Evolutionary conservation across 352 stramenopile genomes (phyloP), one percentile per base, ranked within the genome.

Genomic region (Phytophthora boehmeriae): DNA sequence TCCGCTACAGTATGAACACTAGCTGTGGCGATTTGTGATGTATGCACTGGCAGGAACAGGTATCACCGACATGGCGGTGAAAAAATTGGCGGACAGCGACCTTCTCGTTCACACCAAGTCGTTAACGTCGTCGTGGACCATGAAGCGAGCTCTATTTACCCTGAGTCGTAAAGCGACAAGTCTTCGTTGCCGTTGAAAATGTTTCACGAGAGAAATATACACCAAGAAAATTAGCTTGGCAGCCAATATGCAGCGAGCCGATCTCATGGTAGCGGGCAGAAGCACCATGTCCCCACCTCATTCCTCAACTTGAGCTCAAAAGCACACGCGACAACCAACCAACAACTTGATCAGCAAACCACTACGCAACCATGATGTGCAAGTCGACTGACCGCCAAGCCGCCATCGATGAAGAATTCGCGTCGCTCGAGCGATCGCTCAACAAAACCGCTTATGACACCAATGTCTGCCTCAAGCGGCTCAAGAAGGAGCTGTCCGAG

Each of bases 1-100:
- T 20, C 32, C n/a, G 13, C 32, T 20, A 51, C 43, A 14, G 16
- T 8, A 70, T 71, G 62, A 71, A 66, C 9, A 20, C 47, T 66
- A 19, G 30, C 36, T 23, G 2, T 71, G 4, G 10, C 61, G 53
- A n/a, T 17, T 14, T n/a, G 36, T 13, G 6, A 34, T 41, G 17
- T 23, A 30, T 8, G 14, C n/a, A 16, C 8, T 51, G n/a, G 54
- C 23, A 68, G 32, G 36, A 32, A 20, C 27, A 56, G 57, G n/a
- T 19, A 36, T 42, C 13, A 44, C 38, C 13, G 16, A 30, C 25
- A 30, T 30, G 6, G 25, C 25, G 25, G 25, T 30, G 25, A 30
- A 30, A 30, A 9, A 13, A 39, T 11, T 8, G 8, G 13, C 49
- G 8, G 14, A 38, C 17, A 55, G 55, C 20, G 36, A 38, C 11